Conservation (phyloP, 208 protist genomes). For the Wallacemonas sp. region DNA sequence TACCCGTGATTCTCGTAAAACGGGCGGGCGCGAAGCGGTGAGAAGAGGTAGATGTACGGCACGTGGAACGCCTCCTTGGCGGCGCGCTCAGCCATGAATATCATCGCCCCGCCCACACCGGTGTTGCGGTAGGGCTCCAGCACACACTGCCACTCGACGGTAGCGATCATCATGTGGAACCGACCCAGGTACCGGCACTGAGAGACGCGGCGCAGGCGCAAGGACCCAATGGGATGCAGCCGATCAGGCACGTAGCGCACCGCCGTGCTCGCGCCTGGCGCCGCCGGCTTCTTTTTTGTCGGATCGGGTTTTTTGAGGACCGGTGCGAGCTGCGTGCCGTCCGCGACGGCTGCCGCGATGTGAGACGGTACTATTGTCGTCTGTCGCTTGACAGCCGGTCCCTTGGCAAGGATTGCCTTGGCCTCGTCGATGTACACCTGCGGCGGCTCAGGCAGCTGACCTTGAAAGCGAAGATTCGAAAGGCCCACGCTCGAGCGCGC, state of each 20-base stretch:
- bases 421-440: conserved; percentile 7
- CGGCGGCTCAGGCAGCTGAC: conserved; percentile 5
- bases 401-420: background rate
- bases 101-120: conserved; percentile 27
- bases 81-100: conserved; percentile 42
- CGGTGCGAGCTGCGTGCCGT: background rate
- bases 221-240: conserved; percentile 27
- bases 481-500: conserved; percentile 25
- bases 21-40: conserved; percentile 19
- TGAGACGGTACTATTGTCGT: background rate
- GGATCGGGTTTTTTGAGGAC: background rate
- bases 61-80: conserved; percentile 37
- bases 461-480: conserved; percentile 19
- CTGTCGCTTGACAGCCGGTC: background rate
- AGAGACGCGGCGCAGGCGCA: conserved; percentile 32
- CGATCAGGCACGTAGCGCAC: conserved; percentile 20
- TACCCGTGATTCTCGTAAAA: conserved; percentile 48
- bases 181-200: conserved; percentile 26
- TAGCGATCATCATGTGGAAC: conserved; percentile 32
- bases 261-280: background rate
- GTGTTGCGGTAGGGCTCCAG: conserved; percentile 26
- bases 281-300: background rate
- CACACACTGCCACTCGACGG: conserved; percentile 51
- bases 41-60: conserved; percentile 32
- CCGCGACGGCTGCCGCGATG: conserved; percentile 6